Percentiles rank a stretch among this genome's conserved stretches.
These are phyloP conservation scores for Ambispora gerdemannii DNA, from an alignment of 192 early-diverging fungal species.

Conservation along the genomic window DNA sequence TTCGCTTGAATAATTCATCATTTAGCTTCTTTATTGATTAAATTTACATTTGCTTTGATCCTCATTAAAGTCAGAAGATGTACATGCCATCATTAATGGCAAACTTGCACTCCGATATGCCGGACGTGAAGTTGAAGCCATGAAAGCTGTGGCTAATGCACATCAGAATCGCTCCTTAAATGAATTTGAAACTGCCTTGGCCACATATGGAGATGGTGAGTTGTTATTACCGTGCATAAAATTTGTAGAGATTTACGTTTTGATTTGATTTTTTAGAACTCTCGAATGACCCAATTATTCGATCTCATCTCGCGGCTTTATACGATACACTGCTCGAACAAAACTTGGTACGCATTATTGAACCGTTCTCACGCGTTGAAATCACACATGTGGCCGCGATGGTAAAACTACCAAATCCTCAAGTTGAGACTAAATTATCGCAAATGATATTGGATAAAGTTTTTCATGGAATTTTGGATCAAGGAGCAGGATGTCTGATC, in stretches of 20 bases:
- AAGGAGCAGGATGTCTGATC: conserved; percentile 92
- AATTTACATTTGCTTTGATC: too few relatives aligned
- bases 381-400: conserved; percentile 93
- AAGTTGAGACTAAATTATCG: conserved; percentile 95
- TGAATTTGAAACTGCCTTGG: conserved; percentile 92
- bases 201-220: conserved; percentile 78
- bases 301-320: conserved; percentile 83
- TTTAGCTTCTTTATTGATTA: too few relatives aligned
- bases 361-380: conserved; percentile 97
- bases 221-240: background rate
- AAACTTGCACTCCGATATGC: conserved; percentile 89
- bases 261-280: conserved; percentile 56
- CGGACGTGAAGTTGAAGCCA: conserved; percentile 85
- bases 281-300: conserved; percentile 90
- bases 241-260: background rate
- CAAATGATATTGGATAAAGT: conserved; percentile 99
- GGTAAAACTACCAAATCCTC: conserved; percentile 86
- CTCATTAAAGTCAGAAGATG: conserved; percentile 91
- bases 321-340: conserved; percentile 97
- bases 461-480: conserved; percentile 93
- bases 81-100: conserved; percentile 84
- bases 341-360: conserved; percentile 94
- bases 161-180: conserved; percentile 95
- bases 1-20: too few relatives aligned
- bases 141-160: conserved; percentile 91